A percentile compares a stretch with the other conserved stretches of the same genome.
Evolutionary conservation across 148 eudicot genomes (phyloP).

Genomic region (Rhododendron williamsianum): DNA sequence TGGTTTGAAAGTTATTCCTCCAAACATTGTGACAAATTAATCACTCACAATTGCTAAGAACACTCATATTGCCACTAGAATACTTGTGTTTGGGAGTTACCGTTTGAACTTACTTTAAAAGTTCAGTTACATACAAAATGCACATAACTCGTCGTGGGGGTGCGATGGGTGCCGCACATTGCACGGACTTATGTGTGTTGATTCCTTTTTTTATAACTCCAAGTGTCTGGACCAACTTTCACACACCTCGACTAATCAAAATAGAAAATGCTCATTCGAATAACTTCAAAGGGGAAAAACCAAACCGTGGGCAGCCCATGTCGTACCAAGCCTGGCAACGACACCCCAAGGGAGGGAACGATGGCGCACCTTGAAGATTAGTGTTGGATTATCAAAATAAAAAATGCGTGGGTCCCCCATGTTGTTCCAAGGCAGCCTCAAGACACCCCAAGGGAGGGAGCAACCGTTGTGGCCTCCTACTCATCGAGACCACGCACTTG

Average conservation of each 20-base stretch:
- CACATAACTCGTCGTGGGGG: background rate
- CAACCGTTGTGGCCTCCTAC: slow-evolving; percentile 30
- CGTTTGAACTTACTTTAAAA: background rate
- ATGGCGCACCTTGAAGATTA: too few species aligned
- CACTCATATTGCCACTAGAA: too few species aligned
- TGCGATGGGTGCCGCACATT: background rate
- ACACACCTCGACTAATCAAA: background rate
- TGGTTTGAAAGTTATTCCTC: too few species aligned
- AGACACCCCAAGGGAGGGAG: background rate
- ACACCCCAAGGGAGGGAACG: background rate
- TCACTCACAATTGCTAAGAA: too few species aligned
- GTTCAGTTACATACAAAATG: background rate
- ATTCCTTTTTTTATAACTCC: background rate
- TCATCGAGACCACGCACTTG: slow-evolving; percentile 32
- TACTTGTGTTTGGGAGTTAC: background rate
- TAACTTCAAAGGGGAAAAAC: background rate
- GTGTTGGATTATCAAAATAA: too few species aligned
- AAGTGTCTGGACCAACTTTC: background rate
- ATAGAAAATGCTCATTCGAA: background rate
- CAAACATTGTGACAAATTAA: too few species aligned
- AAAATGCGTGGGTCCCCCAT: too few species aligned
- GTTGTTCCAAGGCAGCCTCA: too few species aligned
- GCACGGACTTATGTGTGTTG: background rate
- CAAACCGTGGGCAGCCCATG: background rate
- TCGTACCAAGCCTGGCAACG: background rate